Evolutionary conservation across 306 rosid genomes (phyloP).

Genomic region (Delonix regia): DNA sequence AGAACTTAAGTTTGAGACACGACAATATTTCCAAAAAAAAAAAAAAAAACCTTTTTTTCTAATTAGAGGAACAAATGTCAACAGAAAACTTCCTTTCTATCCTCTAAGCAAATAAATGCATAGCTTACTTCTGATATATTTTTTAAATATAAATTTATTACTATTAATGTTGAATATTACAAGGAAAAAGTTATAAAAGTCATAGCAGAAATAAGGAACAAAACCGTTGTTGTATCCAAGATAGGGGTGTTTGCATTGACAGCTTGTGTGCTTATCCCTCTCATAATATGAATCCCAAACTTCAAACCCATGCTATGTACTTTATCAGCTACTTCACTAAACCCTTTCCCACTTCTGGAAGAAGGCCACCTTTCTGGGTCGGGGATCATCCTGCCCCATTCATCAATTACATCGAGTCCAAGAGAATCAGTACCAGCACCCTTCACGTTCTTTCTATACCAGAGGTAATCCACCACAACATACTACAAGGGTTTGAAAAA

Average conservation of each 20-base stretch:
- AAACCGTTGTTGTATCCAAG: slow-evolving; percentile 72
- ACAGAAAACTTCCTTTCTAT: not conserved
- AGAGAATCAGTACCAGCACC: slow-evolving; percentile 82
- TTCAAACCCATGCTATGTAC: slow-evolving; percentile 86
- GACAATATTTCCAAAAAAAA: not conserved
- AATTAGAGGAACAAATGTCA: not conserved
- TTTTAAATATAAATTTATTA: not conserved
- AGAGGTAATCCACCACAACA: slow-evolving; percentile 95
- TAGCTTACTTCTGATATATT: not conserved
- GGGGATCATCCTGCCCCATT: slow-evolving; percentile 93
- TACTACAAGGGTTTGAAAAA: slow-evolving; percentile 56
- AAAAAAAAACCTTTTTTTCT: no score
- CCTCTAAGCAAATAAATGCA: not conserved
- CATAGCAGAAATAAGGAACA: slow-evolving; percentile 33
- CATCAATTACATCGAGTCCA: slow-evolving; percentile 89
- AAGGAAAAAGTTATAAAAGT: not conserved
- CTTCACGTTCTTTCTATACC: slow-evolving; percentile 81
- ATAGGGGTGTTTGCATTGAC: slow-evolving; percentile 92
- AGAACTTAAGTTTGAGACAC: slow-evolving; percentile 20
- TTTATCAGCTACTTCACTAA: slow-evolving; percentile 67
- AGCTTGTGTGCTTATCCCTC: slow-evolving; percentile 97
- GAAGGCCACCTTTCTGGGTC: slow-evolving; percentile 97
- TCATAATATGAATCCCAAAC: slow-evolving; percentile 97
- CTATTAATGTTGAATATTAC: not conserved
- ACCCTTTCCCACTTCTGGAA: slow-evolving; percentile 75